Evolutionary conservation across 345 rosid species (phyloP).

Genomic region (Arabidopsis arenosa): DNA sequence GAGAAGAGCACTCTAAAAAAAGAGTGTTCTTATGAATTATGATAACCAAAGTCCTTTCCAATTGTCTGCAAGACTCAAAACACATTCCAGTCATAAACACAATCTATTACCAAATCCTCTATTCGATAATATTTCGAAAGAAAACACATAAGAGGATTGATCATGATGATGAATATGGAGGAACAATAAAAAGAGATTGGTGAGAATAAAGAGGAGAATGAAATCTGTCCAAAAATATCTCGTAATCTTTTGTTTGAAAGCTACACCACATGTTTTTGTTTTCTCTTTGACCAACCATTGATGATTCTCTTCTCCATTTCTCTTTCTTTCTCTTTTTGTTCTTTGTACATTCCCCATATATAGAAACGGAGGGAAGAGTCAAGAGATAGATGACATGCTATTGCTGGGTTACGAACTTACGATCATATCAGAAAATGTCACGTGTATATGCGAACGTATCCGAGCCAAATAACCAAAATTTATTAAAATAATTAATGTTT

Average conservation of each 20-base stretch:
- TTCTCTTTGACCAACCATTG: constrained; percentile 11
- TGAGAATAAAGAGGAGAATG: constrained; percentile 22
- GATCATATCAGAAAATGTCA: no score
- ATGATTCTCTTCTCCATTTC: constrained; percentile 16
- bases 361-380: not conserved
- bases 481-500: no score
- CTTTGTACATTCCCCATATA: not conserved
- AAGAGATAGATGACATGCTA: not conserved
- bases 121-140: not conserved
- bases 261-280: constrained; percentile 3
- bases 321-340: not conserved
- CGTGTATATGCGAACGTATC: no score
- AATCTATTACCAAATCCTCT: not conserved
- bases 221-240: constrained; percentile 25
- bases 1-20: constrained; percentile 39
- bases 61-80: constrained; percentile 25
- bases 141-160: not conserved
- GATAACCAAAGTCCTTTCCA: constrained; percentile 42
- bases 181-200: constrained; percentile 11
- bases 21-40: constrained; percentile 27
- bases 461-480: no score
- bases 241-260: constrained; percentile 18
- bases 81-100: not conserved
- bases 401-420: no score
- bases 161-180: not conserved